A percentile compares a stretch with the other conserved stretches of the same genome.
Evolutionary conservation across 2,329 filamentous ascomycete species (phyloP).

Genomic region (Aspergillus brasiliensis): DNA sequence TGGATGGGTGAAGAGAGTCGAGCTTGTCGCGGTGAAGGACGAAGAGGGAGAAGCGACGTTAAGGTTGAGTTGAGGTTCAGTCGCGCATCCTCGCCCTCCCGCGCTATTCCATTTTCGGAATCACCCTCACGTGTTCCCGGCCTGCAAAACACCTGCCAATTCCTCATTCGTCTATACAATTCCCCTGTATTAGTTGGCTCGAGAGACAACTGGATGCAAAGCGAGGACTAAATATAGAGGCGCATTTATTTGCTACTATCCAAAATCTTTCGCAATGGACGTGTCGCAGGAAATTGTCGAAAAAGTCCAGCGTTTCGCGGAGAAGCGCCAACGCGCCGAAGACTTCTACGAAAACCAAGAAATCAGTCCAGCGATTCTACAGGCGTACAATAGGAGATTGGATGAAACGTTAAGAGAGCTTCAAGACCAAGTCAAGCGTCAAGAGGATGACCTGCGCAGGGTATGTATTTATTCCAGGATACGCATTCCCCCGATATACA

Average conservation of each 20-base stretch:
- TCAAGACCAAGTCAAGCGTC: conserved; percentile 54
- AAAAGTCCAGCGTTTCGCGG: conserved; percentile 38
- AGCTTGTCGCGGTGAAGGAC: conserved; percentile 21
- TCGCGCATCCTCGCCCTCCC: conserved; percentile 16
- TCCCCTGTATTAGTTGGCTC: background rate
- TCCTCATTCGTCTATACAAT: background rate
- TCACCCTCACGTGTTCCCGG: conserved; percentile 16
- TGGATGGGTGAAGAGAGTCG: conserved; percentile 13
- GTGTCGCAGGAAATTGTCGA: conserved; percentile 34
- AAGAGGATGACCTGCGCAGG: conserved; percentile 51
- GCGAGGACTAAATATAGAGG: background rate
- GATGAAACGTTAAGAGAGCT: conserved; percentile 70
- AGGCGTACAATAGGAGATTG: conserved; percentile 47
- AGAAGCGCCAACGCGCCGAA: conserved; percentile 39
- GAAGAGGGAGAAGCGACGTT: conserved; percentile 23
- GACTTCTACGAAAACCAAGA: conserved; percentile 33
- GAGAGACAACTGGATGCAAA: background rate
- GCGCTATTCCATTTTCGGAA: conserved; percentile 25
- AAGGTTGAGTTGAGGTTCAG: conserved; percentile 19
- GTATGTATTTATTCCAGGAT: conserved; percentile 32
- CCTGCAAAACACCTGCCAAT: background rate
- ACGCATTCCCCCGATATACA: background rate
- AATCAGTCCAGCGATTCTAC: conserved; percentile 30
- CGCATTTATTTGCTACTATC: background rate
- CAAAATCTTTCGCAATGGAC: conserved; percentile 27